Base-by-base conservation (phyloP, 1,284 basidiomycete species). In the Afroboletus lepidellus region DNA sequence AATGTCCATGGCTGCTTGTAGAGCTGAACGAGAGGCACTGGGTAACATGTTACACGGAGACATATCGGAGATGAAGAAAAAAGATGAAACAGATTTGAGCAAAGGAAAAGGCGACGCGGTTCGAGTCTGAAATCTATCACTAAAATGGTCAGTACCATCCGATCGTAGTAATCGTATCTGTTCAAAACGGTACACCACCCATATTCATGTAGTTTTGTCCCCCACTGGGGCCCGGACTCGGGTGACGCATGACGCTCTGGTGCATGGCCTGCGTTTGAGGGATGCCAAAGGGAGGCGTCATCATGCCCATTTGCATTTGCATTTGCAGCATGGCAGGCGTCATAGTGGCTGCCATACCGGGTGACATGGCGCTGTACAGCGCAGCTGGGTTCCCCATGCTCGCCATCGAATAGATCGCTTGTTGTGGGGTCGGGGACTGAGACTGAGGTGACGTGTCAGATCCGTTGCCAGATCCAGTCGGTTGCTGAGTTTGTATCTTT, bases 201-300 rank as follows among this genome's bases (percentile, higher is more conserved):
- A 80, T 80, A 62, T 71, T 73, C 72, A 82, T 79, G 67, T 80
- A 85, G 45, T 76, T 78, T 66, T 84, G 82, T 48, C 72, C 74
- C 23, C 67, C 66, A 49, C 74, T 62, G 15, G 81, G 83, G 16
- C 75, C 78, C 16, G 87, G 87, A 63, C 85, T 89, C 8, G 86
- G 79, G 65, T 89, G 84, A 53, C 87, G 80, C 85, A 90, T 83
- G 51, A 89, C 85, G 60, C 85, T 88, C 63, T 90, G 80, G 46
- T 83, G 87, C 81, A 90, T 86, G n/a, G 85, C 80, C 56, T 85
- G 84, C 21, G 78, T 74, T 58, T 81, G 76, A 30, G 75, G 72
- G 44, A 79, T 79, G 20, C 76, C 76, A 65, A 81, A 87, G 51
- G 79, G 75, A 29, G 57, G 12, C 36, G 42, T 57, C 63, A 74